Evolutionary conservation across 495 filamentous ascomycete species (phyloP).

Genomic region (Podospora conica): DNA sequence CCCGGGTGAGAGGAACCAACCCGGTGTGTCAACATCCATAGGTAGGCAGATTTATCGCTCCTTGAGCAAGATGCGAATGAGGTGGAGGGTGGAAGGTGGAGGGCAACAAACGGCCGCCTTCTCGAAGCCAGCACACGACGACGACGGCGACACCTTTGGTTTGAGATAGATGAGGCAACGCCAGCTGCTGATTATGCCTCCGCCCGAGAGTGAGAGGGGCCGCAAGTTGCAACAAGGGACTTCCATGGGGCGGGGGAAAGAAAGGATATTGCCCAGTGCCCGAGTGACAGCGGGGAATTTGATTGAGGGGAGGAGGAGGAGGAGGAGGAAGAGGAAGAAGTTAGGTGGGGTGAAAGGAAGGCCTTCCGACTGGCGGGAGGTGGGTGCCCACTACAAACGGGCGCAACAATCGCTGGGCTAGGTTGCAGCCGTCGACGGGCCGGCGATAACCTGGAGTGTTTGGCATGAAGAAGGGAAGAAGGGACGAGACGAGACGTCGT

Average conservation of each 20-base stretch:
- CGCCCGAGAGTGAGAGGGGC: not conserved
- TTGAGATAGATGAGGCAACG: conserved; percentile 17
- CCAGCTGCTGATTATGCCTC: not conserved
- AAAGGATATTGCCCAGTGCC: not conserved
- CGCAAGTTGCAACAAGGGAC: not conserved
- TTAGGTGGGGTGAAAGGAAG: not conserved
- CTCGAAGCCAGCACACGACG: conserved; percentile 17
- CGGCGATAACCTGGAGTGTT: conserved; percentile 4
- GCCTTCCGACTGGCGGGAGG: not conserved
- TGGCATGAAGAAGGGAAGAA: not conserved
- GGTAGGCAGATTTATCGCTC: too few species aligned
- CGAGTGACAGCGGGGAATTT: not conserved
- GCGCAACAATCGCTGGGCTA: not conserved
- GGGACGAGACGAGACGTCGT: not conserved
- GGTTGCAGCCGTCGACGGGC: conserved; percentile 19
- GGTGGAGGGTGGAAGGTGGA: not conserved
- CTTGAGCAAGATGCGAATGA: not conserved
- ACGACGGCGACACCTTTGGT: conserved; percentile 6
- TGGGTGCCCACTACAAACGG: not conserved
- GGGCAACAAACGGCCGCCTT: conserved; percentile 1
- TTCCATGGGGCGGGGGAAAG: not conserved
- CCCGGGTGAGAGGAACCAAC: not conserved
- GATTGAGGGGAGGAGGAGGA: not conserved
- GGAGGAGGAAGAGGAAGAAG: not conserved
- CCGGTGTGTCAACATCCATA: not conserved